Evolutionary conservation across 768 basidiomycete genomes (phyloP).

Genomic region (Omphalotus guepiniiformis): DNA sequence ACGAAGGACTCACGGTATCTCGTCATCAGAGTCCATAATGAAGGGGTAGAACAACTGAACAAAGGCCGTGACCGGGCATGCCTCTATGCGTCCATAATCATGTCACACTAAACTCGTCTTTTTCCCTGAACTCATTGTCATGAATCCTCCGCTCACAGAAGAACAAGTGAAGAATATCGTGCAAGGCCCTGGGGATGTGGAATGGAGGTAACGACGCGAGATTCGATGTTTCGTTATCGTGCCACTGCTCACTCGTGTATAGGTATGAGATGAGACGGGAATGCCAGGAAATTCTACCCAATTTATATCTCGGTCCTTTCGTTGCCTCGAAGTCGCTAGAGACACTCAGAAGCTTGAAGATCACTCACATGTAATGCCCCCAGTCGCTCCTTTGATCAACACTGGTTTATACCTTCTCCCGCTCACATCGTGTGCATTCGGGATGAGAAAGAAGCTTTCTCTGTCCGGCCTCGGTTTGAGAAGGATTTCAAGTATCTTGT

Average conservation of each 20-base stretch:
- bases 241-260: too few species aligned
- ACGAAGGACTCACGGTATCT: conserved; percentile 47
- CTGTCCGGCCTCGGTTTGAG: conserved; percentile 81
- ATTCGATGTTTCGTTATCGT: too few species aligned
- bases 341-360: conserved; percentile 54
- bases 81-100: too few species aligned
- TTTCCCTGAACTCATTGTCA: background rate
- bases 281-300: conserved; percentile 86
- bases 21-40: conserved; percentile 50
- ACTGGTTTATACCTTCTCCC: conserved; percentile 15
- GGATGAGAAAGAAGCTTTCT: conserved; percentile 86
- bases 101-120: conserved; percentile 3
- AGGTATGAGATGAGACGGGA: conserved; percentile 97
- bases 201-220: conserved; percentile 85
- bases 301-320: conserved; percentile 81
- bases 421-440: conserved; percentile 75
- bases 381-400: conserved; percentile 1
- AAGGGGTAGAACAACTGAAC: background rate
- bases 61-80: too few species aligned
- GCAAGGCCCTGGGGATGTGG: conserved; percentile 76
- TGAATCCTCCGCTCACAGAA: conserved; percentile 19
- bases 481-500: conserved; percentile 74
- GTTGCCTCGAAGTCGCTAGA: conserved; percentile 82
- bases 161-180: conserved; percentile 57
- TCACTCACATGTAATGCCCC: conserved; percentile 74